Evolutionary conservation across 2,329 filamentous ascomycete genomes (phyloP), one percentile per base, ranked within the genome.

Genomic region (Diaporthe ampelina): DNA sequence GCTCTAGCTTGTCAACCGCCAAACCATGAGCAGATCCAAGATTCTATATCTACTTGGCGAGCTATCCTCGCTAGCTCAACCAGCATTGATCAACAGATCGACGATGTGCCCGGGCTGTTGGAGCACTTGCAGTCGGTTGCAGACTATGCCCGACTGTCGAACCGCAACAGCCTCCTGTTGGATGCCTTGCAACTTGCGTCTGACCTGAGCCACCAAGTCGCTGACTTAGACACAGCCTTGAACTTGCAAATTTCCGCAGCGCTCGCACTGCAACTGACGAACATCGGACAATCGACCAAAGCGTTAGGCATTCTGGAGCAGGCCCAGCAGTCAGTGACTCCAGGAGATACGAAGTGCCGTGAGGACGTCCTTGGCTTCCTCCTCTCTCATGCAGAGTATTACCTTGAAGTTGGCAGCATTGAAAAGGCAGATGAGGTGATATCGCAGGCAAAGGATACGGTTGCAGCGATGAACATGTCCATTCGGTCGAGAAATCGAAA

Each of bases 341-440:
- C 50, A 11, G 63, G 57, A 40, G 37, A 63, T n/a, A 48, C 56
- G 6, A 67, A 82, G 4, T 83, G 85, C 3, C 81, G 81, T 17
- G 84, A 87, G 24, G 81, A 85, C 8, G 77, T 86, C 26, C 86
- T 86, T 13, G 82, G 83, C 21, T 93, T 93, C 81, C 89, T 95
- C 77, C 84, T 98, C 9, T 90, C 91, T 0, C 91, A 92, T 75
- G 92, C 94, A 0, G 94, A 97, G 81, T 95, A 95, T 81, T 86
- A 92, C 37, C 85, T 95, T 24, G 89, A 90, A 1, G 88, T 92
- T 17, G 93, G 93, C 13, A 91, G 91, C 67, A 84, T 90, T 21
- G 88, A 91, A 13, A 91, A 93, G 82, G 93, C 90, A 70, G 84
- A 83, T 73, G 82, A 82, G 32, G 78, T 83, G 72, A 78, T 88